phyloP scores from a whole-genome alignment of 805 yeast genomes.

The Wickerhamiella allomyrinae region DNA sequence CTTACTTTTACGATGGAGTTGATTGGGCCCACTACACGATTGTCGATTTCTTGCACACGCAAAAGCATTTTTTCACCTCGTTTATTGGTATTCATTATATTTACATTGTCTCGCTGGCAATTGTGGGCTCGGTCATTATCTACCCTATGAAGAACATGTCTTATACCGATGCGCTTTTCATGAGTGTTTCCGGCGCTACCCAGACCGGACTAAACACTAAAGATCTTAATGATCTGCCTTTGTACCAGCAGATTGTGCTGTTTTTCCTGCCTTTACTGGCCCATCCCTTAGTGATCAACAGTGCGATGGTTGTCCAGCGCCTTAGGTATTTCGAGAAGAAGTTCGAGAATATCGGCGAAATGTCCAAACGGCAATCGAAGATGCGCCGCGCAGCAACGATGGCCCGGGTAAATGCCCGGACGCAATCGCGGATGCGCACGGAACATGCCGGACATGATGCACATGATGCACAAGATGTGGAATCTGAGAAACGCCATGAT shows the following conservation, averaged over 20 bases:
- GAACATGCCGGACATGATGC: slow-evolving; percentile 2
- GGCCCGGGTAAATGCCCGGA: slow-evolving; percentile 24
- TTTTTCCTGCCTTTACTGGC: slow-evolving; percentile 50
- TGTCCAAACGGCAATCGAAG: slow-evolving; percentile 63
- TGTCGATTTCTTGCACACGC: background rate
- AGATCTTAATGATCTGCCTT: slow-evolving; percentile 43
- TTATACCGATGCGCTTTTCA: slow-evolving; percentile 71
- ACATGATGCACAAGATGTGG: no score
- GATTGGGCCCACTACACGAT: background rate
- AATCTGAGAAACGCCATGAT: background rate
- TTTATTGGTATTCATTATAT: slow-evolving; percentile 29
- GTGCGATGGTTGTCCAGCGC: slow-evolving; percentile 60
- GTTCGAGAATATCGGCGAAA: slow-evolving; percentile 66
- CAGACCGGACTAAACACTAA: slow-evolving; percentile 88
- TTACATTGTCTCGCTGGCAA: slow-evolving; percentile 45
- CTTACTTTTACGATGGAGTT: background rate
- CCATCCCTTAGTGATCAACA: slow-evolving; percentile 82
- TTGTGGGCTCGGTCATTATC: slow-evolving; percentile 59
- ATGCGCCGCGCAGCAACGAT: slow-evolving; percentile 68
- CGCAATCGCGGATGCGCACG: background rate
- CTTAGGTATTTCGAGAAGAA: slow-evolving; percentile 80
- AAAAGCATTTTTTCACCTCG: slow-evolving; percentile 7
- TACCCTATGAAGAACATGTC: slow-evolving; percentile 53
- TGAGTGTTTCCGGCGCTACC: slow-evolving; percentile 64
- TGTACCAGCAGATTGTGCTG: slow-evolving; percentile 70